Percentiles rank a stretch among this genome's conserved stretches.
Evolutionary conservation across 179 eudicot genomes (phyloP).

Genomic region (Carnegiea gigantea): DNA sequence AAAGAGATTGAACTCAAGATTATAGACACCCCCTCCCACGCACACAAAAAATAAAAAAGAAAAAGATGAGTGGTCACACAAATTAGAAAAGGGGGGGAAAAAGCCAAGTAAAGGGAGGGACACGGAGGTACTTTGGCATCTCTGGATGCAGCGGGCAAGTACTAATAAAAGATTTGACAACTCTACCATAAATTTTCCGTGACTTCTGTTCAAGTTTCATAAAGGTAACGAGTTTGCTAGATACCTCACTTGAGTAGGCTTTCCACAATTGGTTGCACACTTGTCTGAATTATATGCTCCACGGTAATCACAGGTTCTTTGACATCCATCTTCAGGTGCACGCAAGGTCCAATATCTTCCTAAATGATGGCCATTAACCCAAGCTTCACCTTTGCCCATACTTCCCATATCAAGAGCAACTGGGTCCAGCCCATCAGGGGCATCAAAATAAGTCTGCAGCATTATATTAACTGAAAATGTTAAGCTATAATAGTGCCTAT

Average conservation of each 20-base stretch:
- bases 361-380: slow-evolving; percentile 93
- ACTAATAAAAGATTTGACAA: not conserved
- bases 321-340: slow-evolving; percentile 76
- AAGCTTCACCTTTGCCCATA: slow-evolving; percentile 96
- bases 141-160: not conserved
- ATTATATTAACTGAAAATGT: not conserved
- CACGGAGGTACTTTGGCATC: not conserved
- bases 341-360: slow-evolving; percentile 85
- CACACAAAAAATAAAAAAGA: not conserved
- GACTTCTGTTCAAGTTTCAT: not conserved
- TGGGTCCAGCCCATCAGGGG: slow-evolving; percentile 70
- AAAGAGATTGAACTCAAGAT: not conserved
- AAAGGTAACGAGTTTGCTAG: slow-evolving; percentile 1
- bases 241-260: slow-evolving; percentile 89
- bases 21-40: too few relatives aligned
- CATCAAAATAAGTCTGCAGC: slow-evolving; percentile 67
- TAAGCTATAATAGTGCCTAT: not conserved
- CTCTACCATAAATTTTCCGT: not conserved
- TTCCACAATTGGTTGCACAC: slow-evolving; percentile 83
- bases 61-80: not conserved
- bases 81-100: not conserved
- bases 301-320: slow-evolving; percentile 69
- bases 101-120: not conserved
- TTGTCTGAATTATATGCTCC: slow-evolving; percentile 72
- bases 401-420: slow-evolving; percentile 73